phyloP scores from a whole-genome alignment of 2,329 filamentous ascomycete species.

The Monilinia polystroma region DNA sequence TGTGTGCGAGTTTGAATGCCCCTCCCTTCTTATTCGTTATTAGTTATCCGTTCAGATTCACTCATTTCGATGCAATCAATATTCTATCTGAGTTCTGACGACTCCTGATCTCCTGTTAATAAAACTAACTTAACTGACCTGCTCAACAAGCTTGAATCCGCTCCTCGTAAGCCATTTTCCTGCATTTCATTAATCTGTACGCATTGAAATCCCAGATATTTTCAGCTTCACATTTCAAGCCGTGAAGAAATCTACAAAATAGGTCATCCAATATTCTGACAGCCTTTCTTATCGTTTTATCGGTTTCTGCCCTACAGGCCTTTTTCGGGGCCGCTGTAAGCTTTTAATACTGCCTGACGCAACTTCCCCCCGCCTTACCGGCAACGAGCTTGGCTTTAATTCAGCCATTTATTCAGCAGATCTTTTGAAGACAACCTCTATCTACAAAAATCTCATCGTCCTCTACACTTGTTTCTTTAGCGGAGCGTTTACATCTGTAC shows the following conservation, averaged over 20 bases:
- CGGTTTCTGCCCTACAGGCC: conserved; percentile 16
- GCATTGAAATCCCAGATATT: not conserved
- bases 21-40: conserved; percentile 17
- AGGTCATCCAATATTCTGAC: not conserved
- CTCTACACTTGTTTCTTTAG: conserved; percentile 32
- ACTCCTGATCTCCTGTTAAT: not conserved
- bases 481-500: conserved; percentile 30
- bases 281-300: conserved; percentile 21
- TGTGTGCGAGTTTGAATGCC: conserved; percentile 9
- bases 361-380: conserved; percentile 23
- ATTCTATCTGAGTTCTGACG: not conserved
- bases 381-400: conserved; percentile 12
- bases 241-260: not conserved
- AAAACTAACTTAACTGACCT: not conserved
- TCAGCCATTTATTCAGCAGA: not conserved
- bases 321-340: conserved; percentile 10
- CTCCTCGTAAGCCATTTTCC: conserved; percentile 9
- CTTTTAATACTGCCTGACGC: conserved; percentile 12
- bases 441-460: conserved; percentile 38
- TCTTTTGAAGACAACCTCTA: conserved; percentile 29
- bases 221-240: conserved; percentile 3
- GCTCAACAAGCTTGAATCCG: conserved; percentile 2
- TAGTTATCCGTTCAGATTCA: conserved; percentile 19
- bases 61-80: conserved; percentile 16
- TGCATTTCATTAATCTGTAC: conserved; percentile 4